Evolutionary conservation across 75 land plant species (phyloP), one percentile per base, ranked within the genome.

Genomic region (Selaginella moellendorffii): DNA sequence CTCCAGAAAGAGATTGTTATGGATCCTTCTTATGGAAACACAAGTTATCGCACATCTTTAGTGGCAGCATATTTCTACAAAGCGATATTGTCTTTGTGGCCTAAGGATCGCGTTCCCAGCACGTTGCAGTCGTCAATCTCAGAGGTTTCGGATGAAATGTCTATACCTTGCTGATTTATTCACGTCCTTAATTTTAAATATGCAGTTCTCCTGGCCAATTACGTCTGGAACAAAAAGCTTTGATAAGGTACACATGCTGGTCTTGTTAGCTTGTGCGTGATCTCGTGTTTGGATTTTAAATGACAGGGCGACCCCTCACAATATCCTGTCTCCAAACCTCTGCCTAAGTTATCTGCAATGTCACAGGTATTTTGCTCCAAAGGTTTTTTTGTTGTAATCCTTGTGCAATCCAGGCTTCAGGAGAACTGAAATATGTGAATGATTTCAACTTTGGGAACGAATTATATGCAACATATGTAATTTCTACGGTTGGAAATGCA

Each of bases 221-320:
- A 63, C 77, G 8, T 63, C 64, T 5, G 74, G 77, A 25, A 60
- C 63, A 23, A 51, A 70, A 54, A 42, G 65, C 24, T 75, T 65
- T 75, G 73, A 69, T 64, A 29, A 75, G 77, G 76, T 74, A 64
- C 46, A 36, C 46, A 36, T 36, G 46, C 14, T 36, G 46, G 14
- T 36, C 14, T 36, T 36, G 46, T 36, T 36, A 5, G 14, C 46
- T 5, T 14, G 46, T 14, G 14, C 46, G 14, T 14, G 14, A 5
- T 5, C 14, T 5, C 46, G 14, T 36, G 14, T 36, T 5, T 36
- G 46, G 46, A 14, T 36, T 5, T 36, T 26, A 31, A 29, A 14
- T 64, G 24, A 30, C 72, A 74, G 76, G 77, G 77, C 20, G 77
- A 75, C 52, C 73, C 77, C 53, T 30, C 72, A 61, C 68, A 70